Conservation (phyloP, 1,139 yeast species). For the Geotrichum aggregatum region DNA sequence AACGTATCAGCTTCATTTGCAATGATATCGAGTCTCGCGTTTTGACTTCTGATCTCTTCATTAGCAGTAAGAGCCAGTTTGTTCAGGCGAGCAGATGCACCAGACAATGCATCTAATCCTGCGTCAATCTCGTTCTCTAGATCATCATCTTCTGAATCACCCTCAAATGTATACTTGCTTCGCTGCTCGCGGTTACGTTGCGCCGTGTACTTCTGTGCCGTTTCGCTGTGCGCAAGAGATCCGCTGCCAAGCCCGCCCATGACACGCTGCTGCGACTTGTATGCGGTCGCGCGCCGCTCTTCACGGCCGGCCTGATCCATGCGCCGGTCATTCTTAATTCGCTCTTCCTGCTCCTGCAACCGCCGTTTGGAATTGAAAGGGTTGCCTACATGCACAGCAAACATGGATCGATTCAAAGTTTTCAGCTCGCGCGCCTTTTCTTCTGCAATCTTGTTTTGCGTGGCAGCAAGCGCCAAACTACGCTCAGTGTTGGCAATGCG, state of each 20-base stretch:
- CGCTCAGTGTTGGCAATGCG: conserved; percentile 75
- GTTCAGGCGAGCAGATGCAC: conserved; percentile 48
- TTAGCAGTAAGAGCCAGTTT: conserved; percentile 50
- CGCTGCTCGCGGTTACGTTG: conserved; percentile 39
- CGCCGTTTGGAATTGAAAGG: conserved; percentile 85
- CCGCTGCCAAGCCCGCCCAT: conserved; percentile 40
- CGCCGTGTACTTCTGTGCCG: conserved; percentile 37
- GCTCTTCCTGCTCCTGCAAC: conserved; percentile 69
- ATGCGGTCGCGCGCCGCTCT: conserved; percentile 43
- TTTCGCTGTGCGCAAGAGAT: conserved; percentile 38
- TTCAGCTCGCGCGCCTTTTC: conserved; percentile 78
- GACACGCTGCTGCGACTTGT: conserved; percentile 49
- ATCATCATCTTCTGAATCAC: conserved; percentile 58
- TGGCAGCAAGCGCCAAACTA: conserved; percentile 68
- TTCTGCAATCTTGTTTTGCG: conserved; percentile 79
- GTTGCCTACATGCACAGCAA: conserved; percentile 74
- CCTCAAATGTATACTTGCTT: conserved; percentile 50
- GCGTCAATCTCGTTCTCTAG: conserved; percentile 56
- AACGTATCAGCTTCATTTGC: conserved; percentile 52
- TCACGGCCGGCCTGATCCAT: conserved; percentile 49
- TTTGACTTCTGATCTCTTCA: conserved; percentile 51
- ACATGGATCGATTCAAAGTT: conserved; percentile 74
- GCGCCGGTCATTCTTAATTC: conserved; percentile 59
- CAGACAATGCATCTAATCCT: conserved; percentile 49
- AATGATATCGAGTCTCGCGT: conserved; percentile 49